phyloP scores from a whole-genome alignment of 208 protist genomes.

The Balamuthia mandrillaris region DNA sequence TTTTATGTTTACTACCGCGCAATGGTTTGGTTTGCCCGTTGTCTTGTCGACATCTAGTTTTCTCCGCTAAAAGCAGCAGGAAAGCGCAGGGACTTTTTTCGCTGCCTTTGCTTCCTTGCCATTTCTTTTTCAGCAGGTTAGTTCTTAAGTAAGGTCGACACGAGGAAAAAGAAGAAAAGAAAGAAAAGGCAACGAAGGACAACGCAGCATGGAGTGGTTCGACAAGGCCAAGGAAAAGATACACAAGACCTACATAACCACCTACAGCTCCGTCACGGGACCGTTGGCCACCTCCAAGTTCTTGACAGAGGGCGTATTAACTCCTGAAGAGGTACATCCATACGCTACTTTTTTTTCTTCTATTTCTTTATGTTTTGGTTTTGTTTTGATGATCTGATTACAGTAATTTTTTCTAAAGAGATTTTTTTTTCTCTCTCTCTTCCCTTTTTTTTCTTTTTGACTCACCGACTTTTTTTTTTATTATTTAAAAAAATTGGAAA shows the following conservation, averaged over 20 bases:
- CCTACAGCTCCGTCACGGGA: conserved; percentile 47
- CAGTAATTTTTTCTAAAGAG: not conserved
- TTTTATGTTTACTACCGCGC: too few species aligned
- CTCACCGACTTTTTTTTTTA: not conserved
- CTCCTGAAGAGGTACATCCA: conserved; percentile 66
- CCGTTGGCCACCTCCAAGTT: conserved; percentile 69
- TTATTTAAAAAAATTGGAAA: not conserved
- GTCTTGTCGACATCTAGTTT: too few species aligned
- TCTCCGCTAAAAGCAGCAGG: too few species aligned
- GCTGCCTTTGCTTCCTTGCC: too few species aligned
- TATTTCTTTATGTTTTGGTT: not conserved
- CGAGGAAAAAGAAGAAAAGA: too few species aligned
- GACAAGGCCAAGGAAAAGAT: conserved; percentile 44
- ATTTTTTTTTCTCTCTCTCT: conserved; percentile 32
- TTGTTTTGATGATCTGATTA: not conserved
- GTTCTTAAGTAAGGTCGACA: too few species aligned
- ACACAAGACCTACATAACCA: conserved; percentile 48
- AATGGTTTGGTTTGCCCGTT: too few species aligned
- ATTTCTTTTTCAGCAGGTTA: too few species aligned
- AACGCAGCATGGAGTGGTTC: too few species aligned
- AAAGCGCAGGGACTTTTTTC: too few species aligned
- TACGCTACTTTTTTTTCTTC: not conserved
- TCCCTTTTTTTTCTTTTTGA: conserved; percentile 18
- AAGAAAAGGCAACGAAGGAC: too few species aligned
- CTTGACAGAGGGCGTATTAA: conserved; percentile 70